Evolutionary conservation across 2,329 filamentous ascomycete species (phyloP), one percentile per base, ranked within the genome.

Genomic region (Cercospora canescens): DNA sequence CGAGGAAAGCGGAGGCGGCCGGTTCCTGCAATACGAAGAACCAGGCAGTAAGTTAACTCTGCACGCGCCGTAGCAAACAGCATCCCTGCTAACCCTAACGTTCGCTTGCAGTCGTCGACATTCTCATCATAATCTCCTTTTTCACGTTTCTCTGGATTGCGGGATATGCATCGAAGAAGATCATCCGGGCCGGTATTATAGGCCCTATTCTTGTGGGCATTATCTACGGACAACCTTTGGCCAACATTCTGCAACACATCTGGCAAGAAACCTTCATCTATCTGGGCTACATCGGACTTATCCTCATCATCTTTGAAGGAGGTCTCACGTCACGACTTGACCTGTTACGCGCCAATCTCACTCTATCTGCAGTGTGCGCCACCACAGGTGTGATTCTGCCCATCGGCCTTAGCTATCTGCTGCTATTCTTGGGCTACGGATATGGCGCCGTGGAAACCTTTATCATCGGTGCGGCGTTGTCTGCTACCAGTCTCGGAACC

Each of bases 261-360:
- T 83, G 81, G 82, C 81, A 83, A 67, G 73, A 81, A 54, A 82
- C 81, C 0, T 83, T 84, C 63, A 73, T 84, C 4, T 77, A 77
- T 2, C 67, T 84, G 24, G 82, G 83, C 21, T 84, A 84, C 69
- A 73, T 84, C 18, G 82, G 83, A 1, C 71, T 84, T 52, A 81
- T 85, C 54, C 71, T 85, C 41, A 83, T 85, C 63, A 84, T 84
- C 45, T 84, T 84, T 63, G 81, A 84, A 75, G 83, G 82, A n/a
- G 82, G 82, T 1, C 74, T 85, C 16, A 78, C 79, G 9, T 76
- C 82, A 32, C 80, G 81, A 0, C 71, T 84, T 3, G 82, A 84
- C 68, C 76, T 84, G 1, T 75, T 84, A 9, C 79, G 79, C n/a
- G 76, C 79, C 34, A 84, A 84, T 64, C 78, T 84, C 50, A 16